Evolutionary conservation across 2,329 filamentous ascomycete species (phyloP).

Genomic region (Zymoseptoria passerinii): DNA sequence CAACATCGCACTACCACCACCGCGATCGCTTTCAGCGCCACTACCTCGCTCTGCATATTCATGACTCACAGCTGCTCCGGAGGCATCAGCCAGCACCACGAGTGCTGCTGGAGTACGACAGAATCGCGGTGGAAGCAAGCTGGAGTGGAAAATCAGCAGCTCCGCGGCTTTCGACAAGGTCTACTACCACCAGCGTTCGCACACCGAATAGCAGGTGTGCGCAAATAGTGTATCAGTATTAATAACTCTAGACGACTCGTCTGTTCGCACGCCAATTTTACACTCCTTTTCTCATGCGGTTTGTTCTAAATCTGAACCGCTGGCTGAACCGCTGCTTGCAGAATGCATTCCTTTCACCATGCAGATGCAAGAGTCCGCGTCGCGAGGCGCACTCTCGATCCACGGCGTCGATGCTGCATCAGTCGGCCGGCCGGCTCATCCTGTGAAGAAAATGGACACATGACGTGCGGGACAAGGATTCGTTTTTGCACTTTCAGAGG

Average conservation of each 20-base stretch:
- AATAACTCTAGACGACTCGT: not conserved
- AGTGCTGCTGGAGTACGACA: too few species aligned
- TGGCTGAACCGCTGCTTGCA: not conserved
- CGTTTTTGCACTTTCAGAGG: not conserved
- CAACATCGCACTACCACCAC: too few species aligned
- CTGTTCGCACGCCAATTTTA: too few species aligned
- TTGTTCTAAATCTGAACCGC: not conserved
- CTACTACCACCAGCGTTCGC: not conserved
- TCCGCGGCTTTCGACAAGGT: not conserved
- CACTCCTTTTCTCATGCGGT: not conserved
- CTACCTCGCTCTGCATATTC: too few species aligned
- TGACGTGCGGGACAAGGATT: not conserved
- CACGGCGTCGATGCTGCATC: not conserved
- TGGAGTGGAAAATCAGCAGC: not conserved
- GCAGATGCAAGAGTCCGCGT: not conserved
- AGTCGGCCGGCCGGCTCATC: not conserved
- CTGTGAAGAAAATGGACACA: not conserved
- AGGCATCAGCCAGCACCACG: too few species aligned
- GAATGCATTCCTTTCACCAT: not conserved
- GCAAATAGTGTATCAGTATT: not conserved
- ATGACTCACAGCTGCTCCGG: too few species aligned
- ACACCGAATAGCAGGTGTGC: not conserved
- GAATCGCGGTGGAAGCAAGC: too few species aligned
- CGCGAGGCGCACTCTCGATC: not conserved
- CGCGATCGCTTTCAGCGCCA: too few species aligned